Conservation (phyloP, 176 grass and related monocot species). For the Avena insularis region DNA sequence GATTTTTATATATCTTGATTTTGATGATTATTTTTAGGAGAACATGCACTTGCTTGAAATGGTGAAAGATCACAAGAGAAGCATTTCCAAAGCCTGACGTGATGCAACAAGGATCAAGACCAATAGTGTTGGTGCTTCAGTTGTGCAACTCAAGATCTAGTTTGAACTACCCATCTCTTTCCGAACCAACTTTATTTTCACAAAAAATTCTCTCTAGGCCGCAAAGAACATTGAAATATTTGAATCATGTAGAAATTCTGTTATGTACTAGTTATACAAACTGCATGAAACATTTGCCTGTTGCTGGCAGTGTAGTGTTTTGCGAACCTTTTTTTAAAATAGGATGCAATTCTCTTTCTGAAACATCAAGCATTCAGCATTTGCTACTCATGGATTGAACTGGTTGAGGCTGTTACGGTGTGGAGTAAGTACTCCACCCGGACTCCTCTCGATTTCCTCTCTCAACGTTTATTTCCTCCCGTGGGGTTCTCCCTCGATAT, state of each 20-base stretch:
- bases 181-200: neutral
- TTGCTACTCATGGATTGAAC: too few species aligned
- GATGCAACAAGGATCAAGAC: neutral
- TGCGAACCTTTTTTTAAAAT: neutral
- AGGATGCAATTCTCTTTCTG: too few species aligned
- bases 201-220: neutral
- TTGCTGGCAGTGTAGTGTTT: neutral
- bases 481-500: too few species aligned
- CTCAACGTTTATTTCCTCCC: too few species aligned
- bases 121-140: neutral
- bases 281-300: neutral
- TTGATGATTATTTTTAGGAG: neutral
- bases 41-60: neutral
- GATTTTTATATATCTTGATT: neutral
- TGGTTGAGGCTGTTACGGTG: too few species aligned
- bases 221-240: neutral
- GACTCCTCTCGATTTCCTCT: too few species aligned
- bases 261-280: neutral
- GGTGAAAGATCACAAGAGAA: neutral
- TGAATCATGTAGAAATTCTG: neutral
- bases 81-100: neutral
- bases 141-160: neutral
- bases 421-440: too few species aligned
- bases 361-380: too few species aligned
- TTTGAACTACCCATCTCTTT: neutral